Percentiles rank a stretch among this genome's conserved stretches.
Evolutionary conservation across 306 rosid species (phyloP).

Genomic region (Ammopiptanthus mongolicus): DNA sequence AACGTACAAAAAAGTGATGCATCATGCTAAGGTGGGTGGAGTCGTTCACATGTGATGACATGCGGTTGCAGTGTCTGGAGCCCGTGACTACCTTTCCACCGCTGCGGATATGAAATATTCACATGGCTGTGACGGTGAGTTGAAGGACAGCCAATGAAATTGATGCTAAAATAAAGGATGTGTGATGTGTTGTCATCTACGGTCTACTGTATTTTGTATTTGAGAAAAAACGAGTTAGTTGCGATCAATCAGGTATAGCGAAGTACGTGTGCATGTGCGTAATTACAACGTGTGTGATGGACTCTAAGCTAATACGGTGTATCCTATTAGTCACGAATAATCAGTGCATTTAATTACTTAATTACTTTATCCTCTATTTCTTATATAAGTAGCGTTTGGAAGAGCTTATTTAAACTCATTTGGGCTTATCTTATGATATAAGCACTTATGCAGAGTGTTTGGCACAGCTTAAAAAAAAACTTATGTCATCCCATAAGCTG

Average conservation of each 20-base stretch:
- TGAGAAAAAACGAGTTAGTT: background rate
- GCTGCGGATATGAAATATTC: background rate
- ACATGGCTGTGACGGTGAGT: conserved; percentile 11
- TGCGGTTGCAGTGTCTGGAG: background rate
- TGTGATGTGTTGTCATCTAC: background rate
- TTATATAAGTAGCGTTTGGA: too few relatives aligned
- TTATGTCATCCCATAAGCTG: too few relatives aligned
- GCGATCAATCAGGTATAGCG: background rate
- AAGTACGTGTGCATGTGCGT: background rate
- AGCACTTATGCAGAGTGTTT: too few relatives aligned
- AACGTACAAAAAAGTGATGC: background rate
- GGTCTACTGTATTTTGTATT: background rate
- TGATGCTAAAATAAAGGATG: background rate
- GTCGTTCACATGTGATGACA: background rate
- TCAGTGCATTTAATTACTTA: background rate
- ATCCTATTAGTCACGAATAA: background rate
- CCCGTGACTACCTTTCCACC: conserved; percentile 28
- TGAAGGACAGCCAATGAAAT: conserved; percentile 7
- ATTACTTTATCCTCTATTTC: too few relatives aligned
- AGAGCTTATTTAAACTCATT: too few relatives aligned
- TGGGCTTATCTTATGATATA: too few relatives aligned
- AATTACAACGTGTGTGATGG: background rate
- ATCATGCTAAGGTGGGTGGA: background rate
- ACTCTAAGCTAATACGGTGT: background rate
- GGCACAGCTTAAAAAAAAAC: too few relatives aligned